Base-by-base conservation (phyloP, 202 grass and related monocot species). In the Setaria italica region DNA sequence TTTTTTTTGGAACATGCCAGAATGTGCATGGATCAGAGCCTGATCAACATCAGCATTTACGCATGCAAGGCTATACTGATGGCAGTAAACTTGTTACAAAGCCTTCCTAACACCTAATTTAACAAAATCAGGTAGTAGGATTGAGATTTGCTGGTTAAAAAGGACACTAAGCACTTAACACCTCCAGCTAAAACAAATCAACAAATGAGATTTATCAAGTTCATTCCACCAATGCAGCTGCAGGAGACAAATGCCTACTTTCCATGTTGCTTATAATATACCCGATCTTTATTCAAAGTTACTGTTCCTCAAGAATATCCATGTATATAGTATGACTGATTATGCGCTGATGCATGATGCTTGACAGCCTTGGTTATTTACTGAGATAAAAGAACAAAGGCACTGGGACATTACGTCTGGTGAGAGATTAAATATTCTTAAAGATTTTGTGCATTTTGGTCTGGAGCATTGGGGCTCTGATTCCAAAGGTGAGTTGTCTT, bases 341-440 rank as follows among this genome's bases (percentile, higher is more conserved):
- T 84, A 72, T 82, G 82, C 85, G 32, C 56, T 88, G 74, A 82
- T 49, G 54, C 42, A 56, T 80, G 79, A 69, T 39, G 17, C 58
- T 74, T 90, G 35, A 60, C 90, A 98, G 93, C 93, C 95, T 64
- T 98, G 95, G 95, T 86, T 98, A 95, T 95, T 95, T 90, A 98
- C 95, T 50, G 95, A 98, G 86, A 92, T 98, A 80, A 98, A 98
- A 88, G 95, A 98, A 93, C 88, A 98, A 84, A 94, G 73, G 72
- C 88, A 98, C 82, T 98, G 95, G 93, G 95, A 98, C n/a, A 95
- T 98, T 74, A 95, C 86, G 19, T 98, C 95, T 74, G 89, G 74
- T 0, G 95, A 94, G 86, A 88, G 95, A 77, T 82, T 95, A 48
- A 87, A 82, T 88, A 95, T 98, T 79, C 86, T 98, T 37, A 98